These are phyloP conservation scores for Nemania sp. DNA, from an alignment of 2,329 filamentous ascomycete genomes.

Conservation along the genomic window DNA sequence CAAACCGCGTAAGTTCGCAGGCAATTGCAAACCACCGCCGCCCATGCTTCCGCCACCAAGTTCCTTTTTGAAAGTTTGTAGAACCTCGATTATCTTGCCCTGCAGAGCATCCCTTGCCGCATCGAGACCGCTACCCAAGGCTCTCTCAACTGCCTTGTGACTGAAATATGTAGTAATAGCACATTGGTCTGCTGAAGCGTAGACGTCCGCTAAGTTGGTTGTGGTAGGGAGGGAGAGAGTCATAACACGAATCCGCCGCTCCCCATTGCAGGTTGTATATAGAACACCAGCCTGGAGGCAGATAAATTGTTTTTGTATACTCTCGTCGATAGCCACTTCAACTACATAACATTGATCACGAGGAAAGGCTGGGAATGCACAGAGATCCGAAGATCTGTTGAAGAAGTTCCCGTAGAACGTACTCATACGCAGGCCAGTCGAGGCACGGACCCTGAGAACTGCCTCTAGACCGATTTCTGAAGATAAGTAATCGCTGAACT, in stretches of 20 bases:
- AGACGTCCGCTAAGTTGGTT: slow-evolving; percentile 88
- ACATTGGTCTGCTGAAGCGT: slow-evolving; percentile 93
- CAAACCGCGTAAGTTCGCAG: slow-evolving; percentile 88
- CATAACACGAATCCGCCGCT: slow-evolving; percentile 93
- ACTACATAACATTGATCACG: slow-evolving; percentile 98
- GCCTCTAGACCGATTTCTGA: slow-evolving; percentile 96
- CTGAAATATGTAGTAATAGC: slow-evolving; percentile 95
- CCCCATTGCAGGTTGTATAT: slow-evolving; percentile 97
- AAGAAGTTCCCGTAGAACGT: slow-evolving; percentile 99
- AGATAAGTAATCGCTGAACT: slow-evolving; percentile 97
- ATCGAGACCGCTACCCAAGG: slow-evolving; percentile 86
- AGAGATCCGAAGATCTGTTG: slow-evolving; percentile 96
- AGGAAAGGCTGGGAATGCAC: slow-evolving; percentile 97
- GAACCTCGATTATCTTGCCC: slow-evolving; percentile 88
- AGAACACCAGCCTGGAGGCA: slow-evolving; percentile 95
- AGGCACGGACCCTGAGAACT: slow-evolving; percentile 93
- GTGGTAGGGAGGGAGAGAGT: slow-evolving; percentile 94
- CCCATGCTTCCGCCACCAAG: slow-evolving; percentile 96
- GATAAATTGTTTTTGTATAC: slow-evolving; percentile 87
- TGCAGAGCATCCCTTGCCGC: slow-evolving; percentile 91
- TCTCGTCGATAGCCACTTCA: slow-evolving; percentile 98
- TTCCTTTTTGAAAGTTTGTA: slow-evolving; percentile 97
- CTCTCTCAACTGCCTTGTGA: slow-evolving; percentile 95
- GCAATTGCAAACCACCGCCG: slow-evolving; percentile 89
- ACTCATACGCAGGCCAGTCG: slow-evolving; percentile 94